phyloP scores from a whole-genome alignment of 306 rosid species.

The Trichosanthes truncata region DNA sequence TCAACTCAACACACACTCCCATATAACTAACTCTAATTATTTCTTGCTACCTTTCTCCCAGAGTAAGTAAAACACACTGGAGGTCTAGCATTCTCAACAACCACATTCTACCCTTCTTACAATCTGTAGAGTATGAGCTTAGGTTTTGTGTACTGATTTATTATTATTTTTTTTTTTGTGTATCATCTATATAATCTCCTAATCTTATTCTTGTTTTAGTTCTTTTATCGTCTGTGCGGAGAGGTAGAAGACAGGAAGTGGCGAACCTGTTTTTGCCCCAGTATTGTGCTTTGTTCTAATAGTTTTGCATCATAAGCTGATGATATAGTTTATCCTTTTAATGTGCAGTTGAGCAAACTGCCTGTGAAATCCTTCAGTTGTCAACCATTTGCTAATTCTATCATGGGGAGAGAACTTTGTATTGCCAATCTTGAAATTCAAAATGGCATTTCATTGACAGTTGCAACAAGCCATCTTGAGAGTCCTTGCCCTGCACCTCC shows the following conservation, averaged over 20 bases:
- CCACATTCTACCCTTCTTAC: background rate
- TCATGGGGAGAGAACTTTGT: constrained; percentile 88
- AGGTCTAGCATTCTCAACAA: background rate
- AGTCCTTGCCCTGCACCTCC: constrained; percentile 91
- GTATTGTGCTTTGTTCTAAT: background rate
- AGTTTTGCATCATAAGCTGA: background rate
- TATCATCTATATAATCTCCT: background rate
- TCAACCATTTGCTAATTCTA: constrained; percentile 50
- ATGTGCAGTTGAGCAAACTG: constrained; percentile 67
- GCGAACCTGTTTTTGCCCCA: background rate
- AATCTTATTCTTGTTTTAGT: background rate
- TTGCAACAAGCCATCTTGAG: constrained; percentile 95
- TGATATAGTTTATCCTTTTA: background rate
- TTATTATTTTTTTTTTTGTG: too few relatives aligned
- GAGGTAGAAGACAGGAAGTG: background rate
- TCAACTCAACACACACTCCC: background rate
- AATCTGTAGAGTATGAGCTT: background rate
- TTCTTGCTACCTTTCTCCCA: background rate
- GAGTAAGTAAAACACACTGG: background rate
- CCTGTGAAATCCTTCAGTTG: constrained; percentile 57
- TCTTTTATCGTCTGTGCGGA: background rate
- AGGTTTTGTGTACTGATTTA: background rate
- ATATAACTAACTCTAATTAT: background rate
- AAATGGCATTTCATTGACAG: constrained; percentile 34
- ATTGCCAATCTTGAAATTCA: constrained; percentile 58